These are phyloP conservation scores for Leishmania arabica DNA, from an alignment of 208 protist species.

Conservation along the genomic window DNA sequence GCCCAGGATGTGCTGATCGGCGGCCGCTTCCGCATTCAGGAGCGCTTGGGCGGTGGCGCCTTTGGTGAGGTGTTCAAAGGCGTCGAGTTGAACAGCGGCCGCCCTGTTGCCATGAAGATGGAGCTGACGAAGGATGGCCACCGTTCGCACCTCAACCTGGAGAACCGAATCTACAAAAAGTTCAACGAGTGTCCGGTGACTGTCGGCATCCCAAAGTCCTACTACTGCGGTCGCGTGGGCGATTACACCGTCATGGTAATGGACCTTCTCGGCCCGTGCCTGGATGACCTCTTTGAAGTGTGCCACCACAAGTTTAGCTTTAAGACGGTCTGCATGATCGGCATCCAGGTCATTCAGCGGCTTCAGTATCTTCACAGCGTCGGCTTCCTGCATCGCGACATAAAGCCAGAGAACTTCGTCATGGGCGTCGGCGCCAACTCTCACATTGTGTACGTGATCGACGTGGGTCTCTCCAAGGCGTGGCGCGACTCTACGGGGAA, in stretches of 20 bases:
- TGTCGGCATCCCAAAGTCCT: slow-evolving; percentile 95
- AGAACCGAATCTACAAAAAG: slow-evolving; percentile 77
- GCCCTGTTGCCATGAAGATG: slow-evolving; percentile 84
- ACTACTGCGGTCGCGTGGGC: slow-evolving; percentile 95
- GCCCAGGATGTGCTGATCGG: slow-evolving; percentile 73
- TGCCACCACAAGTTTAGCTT: slow-evolving; percentile 88
- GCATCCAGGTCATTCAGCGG: slow-evolving; percentile 93
- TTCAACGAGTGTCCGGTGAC: slow-evolving; percentile 62
- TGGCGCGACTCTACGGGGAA: slow-evolving; percentile 64
- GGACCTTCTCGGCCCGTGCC: slow-evolving; percentile 97
- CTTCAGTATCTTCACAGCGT: slow-evolving; percentile 94
- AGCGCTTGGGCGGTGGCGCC: slow-evolving; percentile 96
- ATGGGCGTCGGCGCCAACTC: slow-evolving; percentile 66
- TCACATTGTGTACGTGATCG: slow-evolving; percentile 83
- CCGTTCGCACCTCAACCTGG: slow-evolving; percentile 72
- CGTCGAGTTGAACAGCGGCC: slow-evolving; percentile 53
- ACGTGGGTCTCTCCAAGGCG: slow-evolving; percentile 79
- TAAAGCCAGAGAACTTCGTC: slow-evolving; percentile 93
- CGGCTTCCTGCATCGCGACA: slow-evolving; percentile 87
- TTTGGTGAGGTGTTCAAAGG: slow-evolving; percentile 98
- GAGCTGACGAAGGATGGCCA: slow-evolving; percentile 61
- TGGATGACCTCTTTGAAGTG: slow-evolving; percentile 98
- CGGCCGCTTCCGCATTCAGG: slow-evolving; percentile 90
- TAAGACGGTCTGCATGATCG: slow-evolving; percentile 97
- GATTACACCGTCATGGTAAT: slow-evolving; percentile 99